phyloP scores from a whole-genome alignment of 2,329 filamentous ascomycete genomes.

The Epichloe typhina region DNA sequence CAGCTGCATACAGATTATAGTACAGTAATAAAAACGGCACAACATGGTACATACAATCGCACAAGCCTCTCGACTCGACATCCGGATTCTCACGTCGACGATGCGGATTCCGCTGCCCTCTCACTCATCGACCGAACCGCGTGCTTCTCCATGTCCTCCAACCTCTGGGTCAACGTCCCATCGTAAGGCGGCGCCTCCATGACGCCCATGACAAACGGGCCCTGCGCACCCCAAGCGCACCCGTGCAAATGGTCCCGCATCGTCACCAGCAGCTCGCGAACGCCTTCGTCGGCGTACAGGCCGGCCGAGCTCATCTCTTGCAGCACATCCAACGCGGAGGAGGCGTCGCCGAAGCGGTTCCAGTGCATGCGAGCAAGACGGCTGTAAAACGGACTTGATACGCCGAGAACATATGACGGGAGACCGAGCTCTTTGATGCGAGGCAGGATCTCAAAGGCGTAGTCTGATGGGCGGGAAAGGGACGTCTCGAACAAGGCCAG shows the following conservation, averaged over 20 bases:
- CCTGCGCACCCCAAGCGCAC: conserved; percentile 24
- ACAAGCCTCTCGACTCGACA: neutral
- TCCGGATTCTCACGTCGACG: neutral
- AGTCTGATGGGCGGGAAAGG: conserved; percentile 44
- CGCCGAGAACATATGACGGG: conserved; percentile 58
- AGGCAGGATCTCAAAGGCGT: conserved; percentile 49
- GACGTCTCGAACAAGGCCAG: conserved; percentile 41
- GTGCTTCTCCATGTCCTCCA: conserved; percentile 14
- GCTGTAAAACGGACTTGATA: conserved; percentile 57
- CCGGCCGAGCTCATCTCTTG: conserved; percentile 54
- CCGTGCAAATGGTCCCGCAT: conserved; percentile 22
- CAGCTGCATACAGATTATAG: too few relatives aligned
- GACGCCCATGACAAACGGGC: conserved; percentile 25
- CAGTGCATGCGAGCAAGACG: conserved; percentile 50
- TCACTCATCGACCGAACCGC: neutral
- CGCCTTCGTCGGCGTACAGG: conserved; percentile 37
- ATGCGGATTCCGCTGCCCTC: neutral
- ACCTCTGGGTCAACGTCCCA: conserved; percentile 12
- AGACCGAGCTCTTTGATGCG: conserved; percentile 55
- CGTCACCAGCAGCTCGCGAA: conserved; percentile 13
- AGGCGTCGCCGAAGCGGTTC: conserved; percentile 44
- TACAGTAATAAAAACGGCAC: conserved; percentile 4
- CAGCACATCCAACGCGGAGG: conserved; percentile 40
- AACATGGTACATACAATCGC: neutral
- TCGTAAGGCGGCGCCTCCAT: conserved; percentile 24